Evolutionary conservation across 148 eudicot genomes (phyloP).

Genomic region (Selenicereus undatus): DNA sequence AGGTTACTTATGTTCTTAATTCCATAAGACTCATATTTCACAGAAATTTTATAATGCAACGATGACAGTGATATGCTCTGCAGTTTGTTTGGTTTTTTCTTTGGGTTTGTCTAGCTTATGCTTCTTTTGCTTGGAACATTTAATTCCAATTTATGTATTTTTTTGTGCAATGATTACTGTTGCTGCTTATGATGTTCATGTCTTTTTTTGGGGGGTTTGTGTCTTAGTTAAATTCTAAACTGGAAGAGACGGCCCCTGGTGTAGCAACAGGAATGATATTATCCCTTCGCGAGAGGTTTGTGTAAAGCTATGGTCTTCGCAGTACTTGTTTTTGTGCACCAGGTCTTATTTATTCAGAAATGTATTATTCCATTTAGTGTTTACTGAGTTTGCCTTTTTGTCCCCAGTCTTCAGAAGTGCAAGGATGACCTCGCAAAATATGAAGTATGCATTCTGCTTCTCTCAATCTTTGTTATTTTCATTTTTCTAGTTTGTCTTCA

Average conservation of each 20-base stretch:
- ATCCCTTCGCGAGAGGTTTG: conserved; percentile 91
- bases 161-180: not conserved
- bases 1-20: not conserved
- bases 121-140: not conserved
- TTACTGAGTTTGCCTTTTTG: conserved; percentile 9
- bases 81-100: no score
- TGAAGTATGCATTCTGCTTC: conserved; percentile 49
- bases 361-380: not conserved
- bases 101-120: not conserved
- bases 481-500: not conserved
- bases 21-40: not conserved
- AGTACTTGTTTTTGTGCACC: not conserved
- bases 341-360: not conserved
- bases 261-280: conserved; percentile 96
- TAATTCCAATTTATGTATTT: not conserved
- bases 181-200: conserved; percentile 6
- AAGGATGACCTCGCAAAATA: conserved; percentile 70
- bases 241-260: conserved; percentile 96
- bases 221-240: conserved; percentile 47
- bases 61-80: no score
- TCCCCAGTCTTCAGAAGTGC: conserved; percentile 76
- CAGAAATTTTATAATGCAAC: not conserved
- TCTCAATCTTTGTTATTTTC: not conserved
- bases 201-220: conserved; percentile 2
- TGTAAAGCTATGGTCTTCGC: not conserved